Evolutionary conservation across 805 yeast genomes (phyloP).

Genomic region (Myxozyma kluyveri): DNA sequence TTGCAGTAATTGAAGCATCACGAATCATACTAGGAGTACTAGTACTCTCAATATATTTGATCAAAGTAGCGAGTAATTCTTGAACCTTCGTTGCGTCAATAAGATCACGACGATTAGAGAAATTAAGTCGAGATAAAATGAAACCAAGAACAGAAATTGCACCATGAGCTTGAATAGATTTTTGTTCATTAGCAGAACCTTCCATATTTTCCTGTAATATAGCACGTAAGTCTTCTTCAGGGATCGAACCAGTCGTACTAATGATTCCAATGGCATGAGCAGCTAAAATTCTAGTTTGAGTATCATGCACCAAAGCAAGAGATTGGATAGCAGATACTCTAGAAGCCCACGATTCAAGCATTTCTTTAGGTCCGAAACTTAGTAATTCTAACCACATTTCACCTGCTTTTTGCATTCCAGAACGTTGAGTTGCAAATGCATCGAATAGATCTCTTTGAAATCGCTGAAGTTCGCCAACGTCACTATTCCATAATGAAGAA

Average conservation of each 20-base stretch:
- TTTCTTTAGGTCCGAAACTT: conserved; percentile 31
- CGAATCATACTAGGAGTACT: conserved; percentile 5
- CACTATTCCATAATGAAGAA: neutral
- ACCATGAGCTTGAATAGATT: conserved; percentile 20
- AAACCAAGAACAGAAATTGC: conserved; percentile 43
- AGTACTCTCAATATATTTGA: conserved; percentile 7
- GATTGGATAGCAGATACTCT: conserved; percentile 18
- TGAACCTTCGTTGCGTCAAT: conserved; percentile 41
- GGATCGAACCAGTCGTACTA: conserved; percentile 3
- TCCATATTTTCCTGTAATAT: conserved; percentile 2
- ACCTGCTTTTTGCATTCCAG: conserved; percentile 25
- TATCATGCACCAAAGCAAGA: conserved; percentile 21
- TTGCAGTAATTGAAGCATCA: conserved; percentile 25
- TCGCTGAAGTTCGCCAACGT: conserved; percentile 2
- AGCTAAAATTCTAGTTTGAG: conserved; percentile 36
- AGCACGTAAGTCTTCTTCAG: neutral
- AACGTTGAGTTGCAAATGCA: conserved; percentile 11
- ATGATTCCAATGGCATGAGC: conserved; percentile 47
- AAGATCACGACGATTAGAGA: conserved; percentile 38
- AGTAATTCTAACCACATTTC: conserved; percentile 34
- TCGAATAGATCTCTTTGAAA: conserved; percentile 4
- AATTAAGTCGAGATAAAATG: conserved; percentile 47
- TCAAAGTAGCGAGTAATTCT: conserved; percentile 56
- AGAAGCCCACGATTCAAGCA: conserved; percentile 25
- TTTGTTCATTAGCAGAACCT: neutral